Base-by-base conservation (phyloP, 192 early-diverging fungal species). In the Chytriomyces hyalinus region DNA sequence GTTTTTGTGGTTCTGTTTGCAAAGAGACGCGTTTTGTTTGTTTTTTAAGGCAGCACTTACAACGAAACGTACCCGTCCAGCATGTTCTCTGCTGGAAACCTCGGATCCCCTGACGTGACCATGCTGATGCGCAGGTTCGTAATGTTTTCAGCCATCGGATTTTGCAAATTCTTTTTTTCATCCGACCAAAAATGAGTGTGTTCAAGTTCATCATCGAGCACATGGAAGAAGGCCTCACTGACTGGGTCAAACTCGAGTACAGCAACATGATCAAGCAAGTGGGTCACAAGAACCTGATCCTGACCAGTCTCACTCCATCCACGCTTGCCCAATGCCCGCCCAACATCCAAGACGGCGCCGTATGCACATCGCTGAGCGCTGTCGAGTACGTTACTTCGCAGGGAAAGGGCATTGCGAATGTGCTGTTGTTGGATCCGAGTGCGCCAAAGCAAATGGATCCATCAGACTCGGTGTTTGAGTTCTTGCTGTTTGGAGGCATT, bases 401-500 rank as follows among this genome's bases (percentile, higher is more conserved):
- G 53, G 5, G 66, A 70, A 22, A 36, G 36, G 72, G 80, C n/a
- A 81, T 85, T 24, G 80, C 83, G 36, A 85, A 90, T 53, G 87
- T 92, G 11, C 87, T 93, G 75, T 82, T 95, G 24, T 80, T 95
- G 28, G 93, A 95, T 81, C 92, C 92, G n/a, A 59, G 85, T 15
- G 87, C 88, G 3, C 80, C 78, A 20, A 70, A 87, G 70, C 79
- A 82, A 13, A 83, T 95, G 44, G 66, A 77, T 51, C 91, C 92
- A 36, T 6, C 63, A 24, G 63, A 65, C 11, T 91, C 81, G n/a
- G 83, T 87, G 10, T 80, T 78, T 65, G 88, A 92, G 44, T 93
- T 88, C 78, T 90, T 93, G 70, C 78, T 95, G 78, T 95, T 95
- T 89, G 94, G 94, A 36, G 94, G 92, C 11, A 95, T 95, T 73